Evolutionary conservation across 2,329 filamentous ascomycete genomes (phyloP).

Genomic region (Colletotrichum lindemuthianum): DNA sequence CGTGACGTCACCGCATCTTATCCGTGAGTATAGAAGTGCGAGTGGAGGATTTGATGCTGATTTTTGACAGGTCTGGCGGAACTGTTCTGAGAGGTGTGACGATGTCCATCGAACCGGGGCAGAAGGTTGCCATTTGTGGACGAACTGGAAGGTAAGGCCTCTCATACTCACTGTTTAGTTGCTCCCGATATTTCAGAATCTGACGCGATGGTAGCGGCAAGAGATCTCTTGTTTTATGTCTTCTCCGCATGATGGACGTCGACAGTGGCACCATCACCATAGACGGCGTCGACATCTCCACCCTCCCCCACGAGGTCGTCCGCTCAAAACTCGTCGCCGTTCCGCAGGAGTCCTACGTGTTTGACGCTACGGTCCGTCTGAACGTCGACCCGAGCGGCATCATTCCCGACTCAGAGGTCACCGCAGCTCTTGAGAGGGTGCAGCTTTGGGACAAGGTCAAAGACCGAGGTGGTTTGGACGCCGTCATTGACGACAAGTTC

Average conservation of each 20-base stretch:
- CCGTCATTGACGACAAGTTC: slow-evolving; percentile 41
- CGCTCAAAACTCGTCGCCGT: slow-evolving; percentile 51
- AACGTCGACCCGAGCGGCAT: slow-evolving; percentile 57
- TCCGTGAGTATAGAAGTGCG: slow-evolving; percentile 2
- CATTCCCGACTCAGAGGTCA: slow-evolving; percentile 52
- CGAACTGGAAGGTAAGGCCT: slow-evolving; percentile 39
- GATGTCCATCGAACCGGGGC: slow-evolving; percentile 36
- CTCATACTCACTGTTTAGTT: no score
- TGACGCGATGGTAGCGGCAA: slow-evolving; percentile 53
- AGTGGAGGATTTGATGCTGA: neutral
- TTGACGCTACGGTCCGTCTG: slow-evolving; percentile 56
- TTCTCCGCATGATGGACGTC: slow-evolving; percentile 59
- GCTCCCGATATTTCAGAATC: neutral
- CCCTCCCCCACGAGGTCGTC: slow-evolving; percentile 40
- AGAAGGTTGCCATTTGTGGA: slow-evolving; percentile 40
- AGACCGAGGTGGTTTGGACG: slow-evolving; percentile 49
- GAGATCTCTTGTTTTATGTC: slow-evolving; percentile 45
- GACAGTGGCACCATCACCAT: slow-evolving; percentile 54
- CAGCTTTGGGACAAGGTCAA: slow-evolving; percentile 55
- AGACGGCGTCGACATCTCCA: slow-evolving; percentile 52
- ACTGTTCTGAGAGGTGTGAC: slow-evolving; percentile 20
- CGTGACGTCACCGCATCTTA: slow-evolving; percentile 22
- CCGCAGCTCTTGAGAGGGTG: slow-evolving; percentile 55
- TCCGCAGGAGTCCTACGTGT: slow-evolving; percentile 62
- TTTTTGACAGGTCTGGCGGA: slow-evolving; percentile 13